A percentile compares a stretch with the other conserved stretches of the same genome.
These are phyloP conservation scores for Vicia faba DNA, from an alignment of 306 rosid genomes.

Conservation along the genomic window DNA sequence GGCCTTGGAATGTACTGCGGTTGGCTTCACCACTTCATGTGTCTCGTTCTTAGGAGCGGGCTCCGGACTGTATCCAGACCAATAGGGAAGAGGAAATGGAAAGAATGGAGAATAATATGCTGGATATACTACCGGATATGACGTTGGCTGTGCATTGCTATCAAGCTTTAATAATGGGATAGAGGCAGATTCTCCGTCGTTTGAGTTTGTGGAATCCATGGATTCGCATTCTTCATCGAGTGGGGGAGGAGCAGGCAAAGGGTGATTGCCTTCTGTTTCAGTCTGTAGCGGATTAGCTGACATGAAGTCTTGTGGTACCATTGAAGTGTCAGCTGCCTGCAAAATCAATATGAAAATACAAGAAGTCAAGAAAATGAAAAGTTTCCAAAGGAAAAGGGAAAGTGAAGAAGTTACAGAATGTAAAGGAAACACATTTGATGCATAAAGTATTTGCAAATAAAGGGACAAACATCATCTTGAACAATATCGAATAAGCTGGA, in stretches of 20 bases:
- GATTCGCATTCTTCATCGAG: slow-evolving; percentile 93
- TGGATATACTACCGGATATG: slow-evolving; percentile 72
- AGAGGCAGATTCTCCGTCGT: slow-evolving; percentile 71
- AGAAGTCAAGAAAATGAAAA: slow-evolving; percentile 24
- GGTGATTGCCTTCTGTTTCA: slow-evolving; percentile 66
- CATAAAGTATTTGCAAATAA: slow-evolving; percentile 33
- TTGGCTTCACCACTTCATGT: slow-evolving; percentile 88
- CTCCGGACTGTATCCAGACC: slow-evolving; percentile 71
- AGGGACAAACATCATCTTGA: slow-evolving; percentile 83
- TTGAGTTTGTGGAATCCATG: slow-evolving; percentile 91
- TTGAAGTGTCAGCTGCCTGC: slow-evolving; percentile 68
- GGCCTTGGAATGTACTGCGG: slow-evolving; percentile 82
- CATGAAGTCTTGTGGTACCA: slow-evolving; percentile 70
- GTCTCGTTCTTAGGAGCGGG: slow-evolving; percentile 56
- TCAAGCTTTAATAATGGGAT: slow-evolving; percentile 53
- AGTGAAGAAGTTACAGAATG: not conserved
- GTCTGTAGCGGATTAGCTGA: slow-evolving; percentile 49
- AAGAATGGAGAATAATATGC: slow-evolving; percentile 70
- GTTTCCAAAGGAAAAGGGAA: not conserved
- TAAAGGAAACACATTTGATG: slow-evolving; percentile 20
- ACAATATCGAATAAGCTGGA: slow-evolving; percentile 94
- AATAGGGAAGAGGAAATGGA: slow-evolving; percentile 73
- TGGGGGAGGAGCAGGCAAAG: slow-evolving; percentile 74
- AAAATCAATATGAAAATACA: slow-evolving; percentile 29
- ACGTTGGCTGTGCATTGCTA: slow-evolving; percentile 28